Percentiles rank a stretch among this genome's conserved stretches.
Conservation (phyloP, 148 eudicot genomes). For the Vaccinium corymbosum region DNA sequence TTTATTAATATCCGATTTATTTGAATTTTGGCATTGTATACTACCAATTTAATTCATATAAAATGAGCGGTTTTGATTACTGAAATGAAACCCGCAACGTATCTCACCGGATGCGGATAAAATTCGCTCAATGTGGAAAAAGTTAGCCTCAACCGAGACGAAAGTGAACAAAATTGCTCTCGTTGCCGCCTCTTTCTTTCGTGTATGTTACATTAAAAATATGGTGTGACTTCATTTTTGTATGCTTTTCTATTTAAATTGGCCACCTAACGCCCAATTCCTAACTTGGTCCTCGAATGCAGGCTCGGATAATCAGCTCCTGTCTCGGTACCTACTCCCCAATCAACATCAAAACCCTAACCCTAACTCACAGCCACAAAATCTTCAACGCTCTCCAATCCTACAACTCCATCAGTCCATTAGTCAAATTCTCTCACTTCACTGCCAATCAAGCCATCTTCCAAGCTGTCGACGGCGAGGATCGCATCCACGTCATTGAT, state of each 20-base stretch:
- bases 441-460: slow-evolving; percentile 80
- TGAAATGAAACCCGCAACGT: background rate
- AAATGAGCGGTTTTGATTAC: background rate
- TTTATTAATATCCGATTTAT: too few relatives aligned
- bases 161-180: background rate
- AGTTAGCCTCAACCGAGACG: background rate
- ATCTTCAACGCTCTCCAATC: slow-evolving; percentile 57
- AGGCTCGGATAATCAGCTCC: slow-evolving; percentile 43
- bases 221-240: background rate
- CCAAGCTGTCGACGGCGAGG: slow-evolving; percentile 52
- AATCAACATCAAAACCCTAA: slow-evolving; percentile 16
- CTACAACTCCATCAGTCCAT: slow-evolving; percentile 59
- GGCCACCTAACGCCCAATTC: background rate
- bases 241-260: background rate
- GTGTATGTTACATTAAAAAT: background rate
- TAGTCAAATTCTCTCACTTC: slow-evolving; percentile 78
- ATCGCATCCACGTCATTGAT: slow-evolving; percentile 65
- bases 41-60: too few relatives aligned
- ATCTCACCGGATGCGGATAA: background rate
- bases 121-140: too few relatives aligned
- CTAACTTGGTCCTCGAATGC: background rate
- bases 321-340: slow-evolving; percentile 34
- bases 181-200: background rate
- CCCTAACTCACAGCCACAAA: slow-evolving; percentile 27
- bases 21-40: too few relatives aligned